phyloP scores from a whole-genome alignment of 768 basidiomycete species.

The Arthromyces matolae region DNA sequence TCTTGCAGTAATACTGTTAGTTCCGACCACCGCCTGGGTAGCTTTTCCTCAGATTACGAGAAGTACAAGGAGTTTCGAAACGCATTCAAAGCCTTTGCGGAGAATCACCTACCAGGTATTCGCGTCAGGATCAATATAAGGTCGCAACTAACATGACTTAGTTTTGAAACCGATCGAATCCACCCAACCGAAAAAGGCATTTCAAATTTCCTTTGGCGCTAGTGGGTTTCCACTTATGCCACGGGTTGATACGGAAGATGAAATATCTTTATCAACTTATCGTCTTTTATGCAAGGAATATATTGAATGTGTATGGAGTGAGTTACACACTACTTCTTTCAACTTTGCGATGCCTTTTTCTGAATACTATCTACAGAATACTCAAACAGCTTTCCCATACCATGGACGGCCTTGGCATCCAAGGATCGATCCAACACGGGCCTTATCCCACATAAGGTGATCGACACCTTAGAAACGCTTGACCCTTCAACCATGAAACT shows the following conservation, averaged over 20 bases:
- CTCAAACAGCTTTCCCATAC: too few relatives aligned
- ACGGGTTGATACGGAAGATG: too few relatives aligned
- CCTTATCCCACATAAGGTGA: neutral
- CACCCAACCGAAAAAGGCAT: neutral
- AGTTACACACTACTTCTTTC: neutral
- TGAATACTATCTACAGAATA: neutral
- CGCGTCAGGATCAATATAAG: neutral
- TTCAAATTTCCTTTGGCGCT: neutral
- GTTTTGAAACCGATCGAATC: neutral
- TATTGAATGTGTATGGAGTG: neutral
- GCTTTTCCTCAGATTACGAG: neutral
- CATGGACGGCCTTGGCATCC: neutral
- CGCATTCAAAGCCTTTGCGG: neutral
- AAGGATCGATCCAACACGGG: neutral
- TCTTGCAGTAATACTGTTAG: neutral
- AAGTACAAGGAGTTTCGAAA: neutral
- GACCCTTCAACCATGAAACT: too few relatives aligned
- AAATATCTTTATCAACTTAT: too few relatives aligned
- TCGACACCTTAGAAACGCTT: too few relatives aligned
- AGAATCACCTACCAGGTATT: neutral
- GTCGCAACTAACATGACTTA: neutral
- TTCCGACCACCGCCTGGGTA: neutral
- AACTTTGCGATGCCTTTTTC: neutral
- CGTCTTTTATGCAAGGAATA: neutral
- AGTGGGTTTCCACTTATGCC: too few relatives aligned